Base-by-base conservation (phyloP, 805 yeast species). In the Ogataea henricii region DNA sequence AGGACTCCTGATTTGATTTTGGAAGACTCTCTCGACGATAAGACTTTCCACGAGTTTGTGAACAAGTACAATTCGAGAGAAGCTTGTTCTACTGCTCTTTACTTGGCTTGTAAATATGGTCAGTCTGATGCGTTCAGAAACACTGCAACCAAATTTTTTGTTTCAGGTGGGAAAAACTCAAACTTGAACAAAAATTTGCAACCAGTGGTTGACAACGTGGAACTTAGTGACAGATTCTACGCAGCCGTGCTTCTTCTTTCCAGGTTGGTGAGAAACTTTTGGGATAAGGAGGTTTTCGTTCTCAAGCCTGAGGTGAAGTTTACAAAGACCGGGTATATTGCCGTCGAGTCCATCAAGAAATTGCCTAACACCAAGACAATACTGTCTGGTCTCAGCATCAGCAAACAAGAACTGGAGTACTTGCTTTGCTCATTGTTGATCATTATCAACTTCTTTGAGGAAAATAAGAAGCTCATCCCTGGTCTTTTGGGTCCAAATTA, bases 221-320 rank as follows among this genome's bases (percentile, higher is more conserved):
- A 87, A 25, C 76, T 94, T 51, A 88, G 96, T 67, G 96, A 96
- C 57, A 74, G 97, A 56, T 90, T 91, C 59, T 91, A 89, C 64
- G 98, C 97, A 40, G 79, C 89, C 14, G 84, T 92, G 12, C 75
- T 89, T 21, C 78, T 90, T 49, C 72, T 90, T 26, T 78, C 96
- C 1, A 78, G 98, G 56, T 66, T 91, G 14, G 81, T 92, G 53
- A 78, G 95, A 53, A 84, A 83, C 16, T 73, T 82, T 40, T 94
- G 99, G 99, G 76, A 75, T 46, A 72, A 72, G 29, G 83, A 81
- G 45, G 86, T 91, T 2, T 87, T 92, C 56, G 67, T 62, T 21
- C 41, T 71, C 23, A 62, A 59, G 34, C 53, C 62, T 5, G 68
- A 61, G 12, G 63, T 69, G 18, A 64, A 64, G 39, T 69, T 63